Base-by-base conservation (phyloP, 2,329 filamentous ascomycete genomes). In the Leptographium flavum region DNA sequence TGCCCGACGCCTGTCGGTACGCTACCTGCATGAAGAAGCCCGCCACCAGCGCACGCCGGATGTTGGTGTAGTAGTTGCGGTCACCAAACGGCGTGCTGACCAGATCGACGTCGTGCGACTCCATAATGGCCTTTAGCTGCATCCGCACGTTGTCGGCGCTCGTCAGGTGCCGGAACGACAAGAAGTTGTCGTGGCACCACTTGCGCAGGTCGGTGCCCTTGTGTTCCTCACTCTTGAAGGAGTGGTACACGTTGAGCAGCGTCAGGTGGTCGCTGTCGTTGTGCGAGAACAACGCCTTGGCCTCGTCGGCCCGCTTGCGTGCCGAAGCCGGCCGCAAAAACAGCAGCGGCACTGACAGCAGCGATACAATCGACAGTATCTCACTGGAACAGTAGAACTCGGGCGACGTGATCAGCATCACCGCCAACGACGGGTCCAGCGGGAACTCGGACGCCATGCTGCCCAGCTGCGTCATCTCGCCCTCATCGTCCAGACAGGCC, bases 1-100 rank as follows among this genome's bases (percentile, higher is more conserved):
- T 96, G 58, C 85, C 84, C 27, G 76, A 81, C 43, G 76, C 78
- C 58, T 96, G 87, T 60, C 83, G 87, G 78, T 94, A 95, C 48
- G 92, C 93, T 21, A 96, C 86, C 62, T 98, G 92, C 92, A 98
- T 98, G 73, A 98, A 98, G 73, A 98, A 98, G 30, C 93, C 92
- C 1, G 88, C 76, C 13, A 95, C 82, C 14, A 98, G 74, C 9
- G 92, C 90, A 32, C 87, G 81, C 38, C 90, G 84, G 57, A 98
- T 98, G 63, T 98, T 98, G 61, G 79, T 87, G 65, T 96, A 98
- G 70, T 98, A 98, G 59, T 93, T 86, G 71, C 94, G 94, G 67
- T 96, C 81, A 56, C 88, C 83, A 58, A 94, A 96, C 0, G 83
- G 76, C 0, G 90, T 96, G 43, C 84, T 92, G 45, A 95, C 62